Evolutionary conservation across 371 early-diverging fungal species (phyloP).

Genomic region (Apophysomyces ossiformis): DNA sequence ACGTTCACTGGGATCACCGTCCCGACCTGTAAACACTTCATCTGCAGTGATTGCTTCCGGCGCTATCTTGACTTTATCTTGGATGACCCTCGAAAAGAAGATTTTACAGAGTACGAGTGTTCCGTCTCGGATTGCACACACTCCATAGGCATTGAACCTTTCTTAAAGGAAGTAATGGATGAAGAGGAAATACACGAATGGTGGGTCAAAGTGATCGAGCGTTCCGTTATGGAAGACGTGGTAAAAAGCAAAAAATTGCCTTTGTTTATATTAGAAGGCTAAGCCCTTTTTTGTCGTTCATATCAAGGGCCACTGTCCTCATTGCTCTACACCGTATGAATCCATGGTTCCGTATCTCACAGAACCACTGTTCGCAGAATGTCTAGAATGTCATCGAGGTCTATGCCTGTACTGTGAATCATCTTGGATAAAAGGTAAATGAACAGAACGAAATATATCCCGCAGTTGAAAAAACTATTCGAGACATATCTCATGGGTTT

Average conservation of each 20-base stretch:
- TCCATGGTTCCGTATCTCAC: background rate
- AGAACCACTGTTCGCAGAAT: constrained; percentile 3
- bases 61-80: background rate
- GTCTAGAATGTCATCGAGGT: constrained; percentile 13
- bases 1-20: no score
- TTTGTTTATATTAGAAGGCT: background rate
- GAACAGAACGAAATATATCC: no score
- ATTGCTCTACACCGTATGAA: constrained; percentile 1
- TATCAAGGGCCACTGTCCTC: constrained; percentile 1
- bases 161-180: background rate
- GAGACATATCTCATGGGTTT: no score
- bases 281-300: no score
- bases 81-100: background rate
- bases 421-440: constrained; percentile 9
- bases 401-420: constrained; percentile 13
- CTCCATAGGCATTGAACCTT: background rate
- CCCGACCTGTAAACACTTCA: background rate
- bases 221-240: constrained; percentile 14
- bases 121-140: background rate
- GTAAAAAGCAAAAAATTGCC: background rate
- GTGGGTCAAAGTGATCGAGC: constrained; percentile 16
- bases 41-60: background rate
- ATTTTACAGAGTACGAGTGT: background rate
- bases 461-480: no score
- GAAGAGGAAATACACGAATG: constrained; percentile 7